Conservation (phyloP, 192 early-diverging fungal species). For the Gryganskiella cystojenkinii region DNA sequence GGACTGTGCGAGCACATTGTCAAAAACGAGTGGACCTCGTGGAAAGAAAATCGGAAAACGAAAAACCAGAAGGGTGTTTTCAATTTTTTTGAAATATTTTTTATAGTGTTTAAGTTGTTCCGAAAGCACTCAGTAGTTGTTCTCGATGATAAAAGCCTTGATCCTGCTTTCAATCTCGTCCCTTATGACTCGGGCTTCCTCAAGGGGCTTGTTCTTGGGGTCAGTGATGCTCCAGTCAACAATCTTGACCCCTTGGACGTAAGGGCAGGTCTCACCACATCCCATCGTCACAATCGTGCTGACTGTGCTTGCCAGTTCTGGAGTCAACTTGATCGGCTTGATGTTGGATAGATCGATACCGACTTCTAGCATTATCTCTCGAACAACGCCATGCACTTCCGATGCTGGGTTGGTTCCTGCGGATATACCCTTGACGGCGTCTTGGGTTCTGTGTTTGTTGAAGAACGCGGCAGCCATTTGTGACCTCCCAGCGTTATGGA, state of each 20-base stretch:
- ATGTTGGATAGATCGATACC: slow-evolving; percentile 42
- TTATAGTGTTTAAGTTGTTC: no score
- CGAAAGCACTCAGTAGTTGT: slow-evolving; percentile 18
- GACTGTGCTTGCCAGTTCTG: slow-evolving; percentile 28
- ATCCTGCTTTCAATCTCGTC: slow-evolving; percentile 41
- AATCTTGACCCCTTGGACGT: slow-evolving; percentile 42
- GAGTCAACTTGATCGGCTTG: slow-evolving; percentile 40
- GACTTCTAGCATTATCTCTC: slow-evolving; percentile 36
- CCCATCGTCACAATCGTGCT: slow-evolving; percentile 47
- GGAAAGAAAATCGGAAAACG: no score
- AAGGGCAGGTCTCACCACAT: slow-evolving; percentile 31
- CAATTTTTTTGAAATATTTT: not conserved
- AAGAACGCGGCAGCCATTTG: slow-evolving; percentile 49
- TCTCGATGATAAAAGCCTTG: slow-evolving; percentile 35
- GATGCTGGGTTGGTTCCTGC: slow-evolving; percentile 45
- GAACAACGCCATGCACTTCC: slow-evolving; percentile 33
- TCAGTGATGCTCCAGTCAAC: slow-evolving; percentile 35
- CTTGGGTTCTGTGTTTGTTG: slow-evolving; percentile 44
- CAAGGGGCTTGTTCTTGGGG: slow-evolving; percentile 31
- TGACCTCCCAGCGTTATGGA: slow-evolving; percentile 36
- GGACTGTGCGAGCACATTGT: no score
- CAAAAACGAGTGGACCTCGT: no score
- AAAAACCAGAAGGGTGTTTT: no score
- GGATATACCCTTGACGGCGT: slow-evolving; percentile 33
- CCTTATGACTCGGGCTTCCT: slow-evolving; percentile 33